Base-by-base conservation (phyloP, 2,329 filamentous ascomycete genomes). In the Myriosclerotinia scirpicola region DNA sequence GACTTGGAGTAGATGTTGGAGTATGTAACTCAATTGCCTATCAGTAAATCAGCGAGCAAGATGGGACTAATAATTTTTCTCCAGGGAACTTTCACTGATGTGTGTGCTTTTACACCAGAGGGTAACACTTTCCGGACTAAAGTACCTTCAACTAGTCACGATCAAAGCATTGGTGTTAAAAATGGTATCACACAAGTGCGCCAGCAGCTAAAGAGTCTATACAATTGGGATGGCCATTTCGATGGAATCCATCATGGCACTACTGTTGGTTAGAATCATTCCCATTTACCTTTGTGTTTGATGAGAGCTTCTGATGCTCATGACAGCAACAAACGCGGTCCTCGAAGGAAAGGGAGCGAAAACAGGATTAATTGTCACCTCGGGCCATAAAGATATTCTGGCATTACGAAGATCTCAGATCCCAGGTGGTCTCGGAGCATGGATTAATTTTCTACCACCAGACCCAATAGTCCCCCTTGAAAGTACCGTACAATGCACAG, bases 81-180 rank as follows among this genome's bases (percentile, higher is more conserved):
- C 17, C 15, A 64, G 61, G 61, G 52, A 5, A 55, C 61, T 26
- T 55, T 64, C 38, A 64, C 61, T 12, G 61, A 64, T 48, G 61
- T 64, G 4, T 64, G 61, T 8, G 61, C 48, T 26, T 64, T 64
- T 20, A 64, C 61, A 46, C 40, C 52, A 38, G 40, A 38, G 26
- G 61, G 61, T 2, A 48, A 56, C n/a, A 40, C 40, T 20, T n/a
- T 64, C n/a, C 52, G 61, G 20, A 48, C 38, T 1, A 64, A 64
- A 22, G 52, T 64, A 14, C 50, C 38, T 15, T 55, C 61, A 22
- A 64, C 61, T n/a, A n/a, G 38, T 6, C 50, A 55, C 12, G 61
- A 50, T 20, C 62, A 64, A 40, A 56, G 62, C 2, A 30, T 64
- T 7, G 50, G 50, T n/a, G 62, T 55, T 12, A 64, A 64, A 20